Evolutionary conservation across 164 flowering plant genomes (phyloP).

Genomic region (Piper betle): DNA sequence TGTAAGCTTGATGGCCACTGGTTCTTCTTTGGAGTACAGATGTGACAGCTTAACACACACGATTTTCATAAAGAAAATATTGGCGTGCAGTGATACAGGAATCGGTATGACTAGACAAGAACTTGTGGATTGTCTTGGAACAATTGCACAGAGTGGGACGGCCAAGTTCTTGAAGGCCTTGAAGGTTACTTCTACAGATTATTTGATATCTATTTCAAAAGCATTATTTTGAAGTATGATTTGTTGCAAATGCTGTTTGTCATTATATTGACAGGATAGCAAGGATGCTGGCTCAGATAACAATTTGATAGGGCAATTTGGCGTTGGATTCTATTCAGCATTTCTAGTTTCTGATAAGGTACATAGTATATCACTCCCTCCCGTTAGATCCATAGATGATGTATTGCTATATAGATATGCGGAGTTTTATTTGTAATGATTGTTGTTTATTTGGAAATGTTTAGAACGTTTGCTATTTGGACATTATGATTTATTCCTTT

Average conservation of each 20-base stretch:
- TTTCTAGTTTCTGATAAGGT: slow-evolving; percentile 91
- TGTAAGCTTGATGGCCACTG: slow-evolving; percentile 28
- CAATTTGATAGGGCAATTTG: slow-evolving; percentile 98
- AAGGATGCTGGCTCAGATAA: slow-evolving; percentile 81
- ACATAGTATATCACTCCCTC: not conserved
- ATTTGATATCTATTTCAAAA: no score
- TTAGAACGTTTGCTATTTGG: no score
- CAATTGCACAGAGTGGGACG: slow-evolving; percentile 99
- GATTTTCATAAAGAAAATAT: no score
- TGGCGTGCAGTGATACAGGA: slow-evolving; percentile 66
- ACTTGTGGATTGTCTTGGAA: slow-evolving; percentile 94
- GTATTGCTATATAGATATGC: no score
- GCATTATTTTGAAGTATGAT: not conserved
- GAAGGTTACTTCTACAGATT: slow-evolving; percentile 34
- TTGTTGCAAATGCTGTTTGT: not conserved
- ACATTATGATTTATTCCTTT: no score
- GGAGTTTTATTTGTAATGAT: no score
- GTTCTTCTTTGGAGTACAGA: not conserved
- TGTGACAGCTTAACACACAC: not conserved
- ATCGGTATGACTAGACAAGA: slow-evolving; percentile 96
- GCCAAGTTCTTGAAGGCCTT: slow-evolving; percentile 80
- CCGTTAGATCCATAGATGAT: not conserved
- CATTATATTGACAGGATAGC: slow-evolving; percentile 50
- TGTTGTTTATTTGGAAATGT: no score
- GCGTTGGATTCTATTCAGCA: slow-evolving; percentile 97